Conservation (phyloP, 2,329 filamentous ascomycete genomes). For the Dothidotthia symphoricarpi region DNA sequence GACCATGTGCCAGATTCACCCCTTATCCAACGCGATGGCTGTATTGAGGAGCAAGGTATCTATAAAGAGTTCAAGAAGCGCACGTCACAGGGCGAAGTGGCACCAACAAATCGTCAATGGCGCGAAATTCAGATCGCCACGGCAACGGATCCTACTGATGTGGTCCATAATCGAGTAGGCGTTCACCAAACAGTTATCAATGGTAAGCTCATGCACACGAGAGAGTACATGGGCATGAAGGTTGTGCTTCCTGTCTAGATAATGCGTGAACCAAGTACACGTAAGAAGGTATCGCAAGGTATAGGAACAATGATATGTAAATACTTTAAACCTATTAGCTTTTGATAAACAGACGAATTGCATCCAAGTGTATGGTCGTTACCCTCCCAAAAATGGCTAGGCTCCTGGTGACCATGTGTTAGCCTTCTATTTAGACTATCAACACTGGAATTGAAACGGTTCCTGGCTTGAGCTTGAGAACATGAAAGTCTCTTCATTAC, state of each 20-base stretch:
- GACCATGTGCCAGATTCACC: constrained; percentile 15
- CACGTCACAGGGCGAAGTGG: constrained; percentile 13
- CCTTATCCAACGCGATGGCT: constrained; percentile 22
- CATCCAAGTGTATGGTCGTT: too few species aligned
- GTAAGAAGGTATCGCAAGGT: too few species aligned
- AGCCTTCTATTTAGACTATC: too few species aligned
- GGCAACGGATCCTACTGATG: constrained; percentile 24
- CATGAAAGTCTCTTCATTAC: too few species aligned
- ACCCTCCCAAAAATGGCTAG: too few species aligned
- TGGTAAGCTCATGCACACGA: constrained; percentile 22
- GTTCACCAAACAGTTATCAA: constrained; percentile 23
- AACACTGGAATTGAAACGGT: too few species aligned
- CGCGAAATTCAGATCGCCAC: constrained; percentile 25
- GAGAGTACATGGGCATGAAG: constrained; percentile 27
- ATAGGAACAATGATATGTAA: too few species aligned
- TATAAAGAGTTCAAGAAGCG: constrained; percentile 24
- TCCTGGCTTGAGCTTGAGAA: too few species aligned
- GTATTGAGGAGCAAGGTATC: constrained; percentile 22
- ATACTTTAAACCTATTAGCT: too few species aligned
- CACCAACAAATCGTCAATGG: constrained; percentile 23
- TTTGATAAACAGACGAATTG: too few species aligned
- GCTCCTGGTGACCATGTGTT: too few species aligned
- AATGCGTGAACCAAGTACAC: too few species aligned
- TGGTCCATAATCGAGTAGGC: constrained; percentile 21
- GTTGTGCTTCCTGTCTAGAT: constrained; percentile 23